Evolutionary conservation across 2,329 filamentous ascomycete genomes (phyloP).

Genomic region (Alternaria incomplexa): DNA sequence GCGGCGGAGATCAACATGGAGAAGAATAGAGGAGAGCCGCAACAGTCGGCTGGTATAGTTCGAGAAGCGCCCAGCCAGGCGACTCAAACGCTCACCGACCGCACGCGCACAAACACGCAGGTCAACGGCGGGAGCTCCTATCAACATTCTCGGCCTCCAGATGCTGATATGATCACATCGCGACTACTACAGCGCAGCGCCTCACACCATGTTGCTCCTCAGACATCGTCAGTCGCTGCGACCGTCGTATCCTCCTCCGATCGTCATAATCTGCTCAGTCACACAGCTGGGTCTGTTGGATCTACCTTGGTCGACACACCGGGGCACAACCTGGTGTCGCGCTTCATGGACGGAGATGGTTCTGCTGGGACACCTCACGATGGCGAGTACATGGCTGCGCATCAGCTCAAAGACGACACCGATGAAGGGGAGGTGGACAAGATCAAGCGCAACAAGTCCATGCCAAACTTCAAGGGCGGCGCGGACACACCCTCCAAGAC

Average conservation of each 20-base stretch:
- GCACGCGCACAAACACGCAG: conserved; percentile 28
- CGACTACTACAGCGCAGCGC: conserved; percentile 69
- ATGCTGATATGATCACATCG: conserved; percentile 71
- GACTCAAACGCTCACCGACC: conserved; percentile 33
- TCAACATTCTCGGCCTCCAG: conserved; percentile 49
- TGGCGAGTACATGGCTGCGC: conserved; percentile 45
- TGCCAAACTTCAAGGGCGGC: conserved; percentile 44
- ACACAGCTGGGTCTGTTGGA: conserved; percentile 46
- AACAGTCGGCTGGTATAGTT: conserved; percentile 12
- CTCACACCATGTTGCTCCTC: conserved; percentile 66
- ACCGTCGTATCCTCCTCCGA: conserved; percentile 55
- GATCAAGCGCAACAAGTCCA: conserved; percentile 47
- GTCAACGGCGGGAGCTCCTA: conserved; percentile 42
- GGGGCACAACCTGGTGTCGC: conserved; percentile 51
- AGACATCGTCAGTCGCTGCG: conserved; percentile 68
- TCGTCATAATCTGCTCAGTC: conserved; percentile 43
- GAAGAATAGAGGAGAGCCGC: conserved; percentile 26
- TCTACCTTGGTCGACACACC: conserved; percentile 50
- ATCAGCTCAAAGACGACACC: conserved; percentile 27
- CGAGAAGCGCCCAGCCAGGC: conserved; percentile 16
- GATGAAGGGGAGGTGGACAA: conserved; percentile 33
- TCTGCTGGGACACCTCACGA: conserved; percentile 51
- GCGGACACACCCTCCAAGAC: conserved; percentile 36
- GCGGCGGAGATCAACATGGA: conserved; percentile 31
- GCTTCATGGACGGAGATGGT: conserved; percentile 53